phyloP scores from a whole-genome alignment of 1,284 basidiomycete genomes.

The Vanrija pseudolonga region DNA sequence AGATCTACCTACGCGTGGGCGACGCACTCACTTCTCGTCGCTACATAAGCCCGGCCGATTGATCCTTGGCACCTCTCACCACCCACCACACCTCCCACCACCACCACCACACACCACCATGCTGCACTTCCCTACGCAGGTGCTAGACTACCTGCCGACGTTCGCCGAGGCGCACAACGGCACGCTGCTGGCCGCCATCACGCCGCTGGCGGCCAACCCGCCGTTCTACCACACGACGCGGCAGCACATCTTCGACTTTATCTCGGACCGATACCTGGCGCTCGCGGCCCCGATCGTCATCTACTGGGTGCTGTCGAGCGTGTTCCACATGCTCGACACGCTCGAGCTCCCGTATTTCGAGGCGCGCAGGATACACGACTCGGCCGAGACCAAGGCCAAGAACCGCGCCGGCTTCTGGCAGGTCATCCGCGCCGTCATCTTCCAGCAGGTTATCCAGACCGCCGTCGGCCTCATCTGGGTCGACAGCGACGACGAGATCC shows the following conservation, averaged over 20 bases:
- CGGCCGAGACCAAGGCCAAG: slow-evolving; percentile 67
- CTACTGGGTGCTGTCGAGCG: slow-evolving; percentile 85
- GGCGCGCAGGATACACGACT: slow-evolving; percentile 82
- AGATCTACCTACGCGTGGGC: no score
- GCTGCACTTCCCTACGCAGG: slow-evolving; percentile 6
- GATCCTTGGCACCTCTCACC: no score
- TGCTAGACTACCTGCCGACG: slow-evolving; percentile 16
- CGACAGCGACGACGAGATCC: slow-evolving; percentile 53
- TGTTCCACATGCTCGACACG: slow-evolving; percentile 78
- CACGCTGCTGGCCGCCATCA: slow-evolving; percentile 37
- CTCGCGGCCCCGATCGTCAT: slow-evolving; percentile 70
- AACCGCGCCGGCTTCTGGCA: slow-evolving; percentile 70
- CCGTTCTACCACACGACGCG: slow-evolving; percentile 61
- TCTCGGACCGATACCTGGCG: slow-evolving; percentile 72
- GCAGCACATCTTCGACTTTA: slow-evolving; percentile 55
- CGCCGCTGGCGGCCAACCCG: slow-evolving; percentile 32
- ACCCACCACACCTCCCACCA: no score
- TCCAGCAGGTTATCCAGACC: slow-evolving; percentile 86
- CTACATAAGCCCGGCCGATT: no score
- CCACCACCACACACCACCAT: background rate
- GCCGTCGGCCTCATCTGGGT: slow-evolving; percentile 68
- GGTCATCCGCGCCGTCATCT: slow-evolving; percentile 72
- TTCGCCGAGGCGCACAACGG: slow-evolving; percentile 28
- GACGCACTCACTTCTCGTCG: no score
- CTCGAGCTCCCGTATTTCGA: slow-evolving; percentile 74